phyloP scores from a whole-genome alignment of 2,329 filamentous ascomycete species.

The Xenoacremonium recifei region DNA sequence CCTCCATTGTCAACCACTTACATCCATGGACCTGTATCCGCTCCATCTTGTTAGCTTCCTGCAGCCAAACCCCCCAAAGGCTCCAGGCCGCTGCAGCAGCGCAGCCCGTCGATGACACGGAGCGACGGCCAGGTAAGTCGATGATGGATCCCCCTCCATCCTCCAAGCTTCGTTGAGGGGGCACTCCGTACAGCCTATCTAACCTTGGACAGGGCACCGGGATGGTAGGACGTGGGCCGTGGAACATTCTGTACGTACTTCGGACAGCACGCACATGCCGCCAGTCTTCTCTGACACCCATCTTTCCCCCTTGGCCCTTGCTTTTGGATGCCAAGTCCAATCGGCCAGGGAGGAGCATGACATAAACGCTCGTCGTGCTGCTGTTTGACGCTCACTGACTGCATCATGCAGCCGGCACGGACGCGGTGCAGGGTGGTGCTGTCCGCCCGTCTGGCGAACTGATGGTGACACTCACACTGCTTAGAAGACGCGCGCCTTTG shows the following conservation, averaged over 20 bases:
- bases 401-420: background rate
- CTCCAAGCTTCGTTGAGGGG: background rate
- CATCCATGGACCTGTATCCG: conserved; percentile 1
- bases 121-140: background rate
- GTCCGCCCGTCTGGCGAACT: conserved; percentile 1
- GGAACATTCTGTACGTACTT: background rate
- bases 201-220: background rate
- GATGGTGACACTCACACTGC: background rate
- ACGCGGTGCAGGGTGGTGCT: background rate
- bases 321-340: background rate
- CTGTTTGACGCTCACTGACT: background rate
- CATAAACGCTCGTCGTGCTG: background rate
- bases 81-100: conserved; percentile 1
- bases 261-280: too few species aligned
- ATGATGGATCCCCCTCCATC: background rate
- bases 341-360: background rate
- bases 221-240: background rate
- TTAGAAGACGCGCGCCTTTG: background rate
- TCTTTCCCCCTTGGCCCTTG: background rate
- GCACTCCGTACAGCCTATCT: background rate
- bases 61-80: conserved; percentile 1
- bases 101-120: conserved; percentile 1
- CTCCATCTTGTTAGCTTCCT: background rate
- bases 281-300: background rate
- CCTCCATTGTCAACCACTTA: conserved; percentile 1